phyloP scores from a whole-genome alignment of 1,284 basidiomycete genomes.

The Porodaedalea pini region DNA sequence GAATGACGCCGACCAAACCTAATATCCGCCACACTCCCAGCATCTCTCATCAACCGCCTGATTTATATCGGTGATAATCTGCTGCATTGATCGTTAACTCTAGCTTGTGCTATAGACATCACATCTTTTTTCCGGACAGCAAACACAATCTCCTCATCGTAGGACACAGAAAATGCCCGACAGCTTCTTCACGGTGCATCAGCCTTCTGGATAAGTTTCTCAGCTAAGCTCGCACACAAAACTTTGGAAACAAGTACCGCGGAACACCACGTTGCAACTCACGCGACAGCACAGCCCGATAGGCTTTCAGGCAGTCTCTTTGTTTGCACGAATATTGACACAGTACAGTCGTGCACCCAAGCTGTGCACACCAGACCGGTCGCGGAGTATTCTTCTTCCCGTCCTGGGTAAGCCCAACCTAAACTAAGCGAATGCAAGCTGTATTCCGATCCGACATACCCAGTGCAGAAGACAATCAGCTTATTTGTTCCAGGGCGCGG shows the following conservation, averaged over 20 bases:
- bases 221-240: neutral
- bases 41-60: neutral
- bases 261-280: neutral
- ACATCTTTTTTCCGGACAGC: no score
- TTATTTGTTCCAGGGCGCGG: neutral
- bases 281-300: constrained; percentile 1
- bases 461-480: neutral
- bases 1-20: neutral
- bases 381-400: constrained; percentile 17
- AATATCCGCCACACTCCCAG: neutral
- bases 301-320: neutral
- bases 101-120: no score
- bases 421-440: neutral
- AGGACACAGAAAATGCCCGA: no score
- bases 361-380: neutral
- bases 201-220: neutral
- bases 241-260: neutral
- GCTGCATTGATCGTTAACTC: no score
- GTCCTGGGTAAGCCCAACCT: neutral
- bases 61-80: no score
- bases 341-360: neutral
- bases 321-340: neutral
- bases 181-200: no score
- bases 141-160: no score
- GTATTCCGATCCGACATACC: neutral